Base-by-base conservation (phyloP, 2,329 filamentous ascomycete genomes). In the Parasarocladium wereldwijsianum region DNA sequence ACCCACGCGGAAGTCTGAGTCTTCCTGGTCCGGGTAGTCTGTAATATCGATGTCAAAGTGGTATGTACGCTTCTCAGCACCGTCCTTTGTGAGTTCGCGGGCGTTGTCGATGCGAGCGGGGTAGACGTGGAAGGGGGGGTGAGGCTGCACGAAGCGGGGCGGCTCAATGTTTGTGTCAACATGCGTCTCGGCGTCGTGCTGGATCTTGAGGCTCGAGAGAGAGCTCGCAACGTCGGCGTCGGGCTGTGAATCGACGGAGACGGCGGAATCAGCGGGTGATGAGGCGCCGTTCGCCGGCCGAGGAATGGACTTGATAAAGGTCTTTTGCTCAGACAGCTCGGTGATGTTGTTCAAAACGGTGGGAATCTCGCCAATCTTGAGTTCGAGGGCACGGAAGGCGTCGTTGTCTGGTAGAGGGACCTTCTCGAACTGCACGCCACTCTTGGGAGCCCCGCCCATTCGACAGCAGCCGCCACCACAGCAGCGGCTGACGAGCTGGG, bases 11-110 rank as follows among this genome's bases (percentile, higher is more conserved):
- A 96, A 98, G 48, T 96, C 90, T 5, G 86, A 74, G 29, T 70
- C 66, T 32, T 81, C 79, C 56, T 92, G 84, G 13, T 73, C 69
- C 0, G 90, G 85, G 44, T 98, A 98, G 49, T 93, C 79, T 28
- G 87, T 94, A 29, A 98, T 79, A 45, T 98, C 90, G 25, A 98
- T 72, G 45, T 96, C 90, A 45, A 96, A 96, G 55, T 98, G 90
- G 52, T 87, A 93, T 0, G 90, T 98, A 36, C 87, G 71, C 70
- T 98, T 98, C 62, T 93, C 84, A 5, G 90, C 90, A 14, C 87
- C 87, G 15, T 71, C 64, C 49, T 73, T 79, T 9, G 90, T 98
- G 48, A 98, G 60, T 54, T 93, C 85, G 33, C 90, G 77, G 3
- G 84, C 72, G 43, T 76, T 76, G 54, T 84, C 78, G 26, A 98